Base-by-base conservation (phyloP, 2,329 filamentous ascomycete genomes). In the Chaetoscypha palmicola region DNA sequence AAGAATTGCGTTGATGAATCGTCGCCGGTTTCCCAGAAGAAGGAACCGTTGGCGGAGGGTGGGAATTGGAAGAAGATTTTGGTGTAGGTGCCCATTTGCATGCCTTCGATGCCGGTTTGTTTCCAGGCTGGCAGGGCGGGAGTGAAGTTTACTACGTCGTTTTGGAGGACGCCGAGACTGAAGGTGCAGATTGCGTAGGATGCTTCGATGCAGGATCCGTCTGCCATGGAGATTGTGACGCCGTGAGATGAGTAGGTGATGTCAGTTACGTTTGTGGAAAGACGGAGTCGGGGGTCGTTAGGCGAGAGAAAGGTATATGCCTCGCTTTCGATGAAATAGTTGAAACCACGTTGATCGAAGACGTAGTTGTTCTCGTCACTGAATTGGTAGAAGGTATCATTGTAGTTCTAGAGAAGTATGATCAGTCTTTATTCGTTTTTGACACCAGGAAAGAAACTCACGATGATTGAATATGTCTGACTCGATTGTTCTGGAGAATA, bases 1-100 rank as follows among this genome's bases (percentile, higher is more conserved):
- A 52, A 56, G 45, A 55, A 77, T 43, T 77, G 70, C 1, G 68
- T 73, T 31, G 70, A 63, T 0, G 63, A 56, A 53, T 72, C 69
- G 34, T 71, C 64, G n/a, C 40, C 40, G 0, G 63, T 56, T 54
- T 72, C 70, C 82, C 81, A 86, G 62, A 86, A 86, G 0, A 77
- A 74, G 43, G 79, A 67, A 47, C 79, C 68, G 1, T 41, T 26
- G 3, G 32, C 14, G 11, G 31, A 21, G 14, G 43, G 46, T 3
- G 53, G 53, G 62, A 85, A 86, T 49, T 84, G 81, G 47, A 82
- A 65, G 63, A 86, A 86, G 48, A 86, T 76, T 58, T 86, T 86
- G 40, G 80, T 86, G 63, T 85, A 86, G 0, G 79, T 84, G 5
- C 76, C 81, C 75, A 86, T 84, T 48, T 70, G 67, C 58, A 84